Evolutionary conservation across 805 yeast species (phyloP).

Genomic region (Limtongia smithiae): DNA sequence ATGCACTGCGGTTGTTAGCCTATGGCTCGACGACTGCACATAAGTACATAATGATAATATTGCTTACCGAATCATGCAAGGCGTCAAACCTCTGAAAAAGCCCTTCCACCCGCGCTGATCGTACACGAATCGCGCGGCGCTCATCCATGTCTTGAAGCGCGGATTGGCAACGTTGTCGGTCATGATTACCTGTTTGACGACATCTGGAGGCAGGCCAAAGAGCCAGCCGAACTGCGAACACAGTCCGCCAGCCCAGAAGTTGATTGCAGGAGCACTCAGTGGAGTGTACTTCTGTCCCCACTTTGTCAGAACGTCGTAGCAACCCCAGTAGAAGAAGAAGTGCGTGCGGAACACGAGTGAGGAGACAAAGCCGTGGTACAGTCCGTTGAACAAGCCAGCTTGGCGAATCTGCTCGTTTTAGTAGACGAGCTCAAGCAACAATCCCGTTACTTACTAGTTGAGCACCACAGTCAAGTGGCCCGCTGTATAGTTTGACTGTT

Average conservation of each 20-base stretch:
- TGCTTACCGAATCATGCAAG: slow-evolving; percentile 48
- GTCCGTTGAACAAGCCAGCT: slow-evolving; percentile 63
- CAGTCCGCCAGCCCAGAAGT: slow-evolving; percentile 90
- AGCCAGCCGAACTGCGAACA: slow-evolving; percentile 81
- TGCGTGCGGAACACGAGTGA: slow-evolving; percentile 85
- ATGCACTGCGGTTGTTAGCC: slow-evolving; percentile 50
- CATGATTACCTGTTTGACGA: slow-evolving; percentile 79
- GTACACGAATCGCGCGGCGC: slow-evolving; percentile 69
- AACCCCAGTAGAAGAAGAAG: slow-evolving; percentile 92
- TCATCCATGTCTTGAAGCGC: slow-evolving; percentile 63
- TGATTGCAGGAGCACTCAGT: slow-evolving; percentile 64
- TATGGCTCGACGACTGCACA: too few relatives aligned
- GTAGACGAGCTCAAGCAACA: too few relatives aligned
- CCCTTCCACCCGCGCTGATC: slow-evolving; percentile 52
- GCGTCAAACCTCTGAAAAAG: slow-evolving; percentile 75
- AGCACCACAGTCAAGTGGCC: slow-evolving; percentile 70
- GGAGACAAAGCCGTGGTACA: slow-evolving; percentile 77
- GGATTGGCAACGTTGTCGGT: slow-evolving; percentile 74
- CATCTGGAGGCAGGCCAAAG: slow-evolving; percentile 87
- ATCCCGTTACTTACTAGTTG: too few relatives aligned
- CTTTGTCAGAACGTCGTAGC: slow-evolving; percentile 73
- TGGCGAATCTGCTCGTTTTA: slow-evolving; percentile 35
- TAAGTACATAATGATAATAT: neutral
- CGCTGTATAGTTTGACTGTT: slow-evolving; percentile 58
- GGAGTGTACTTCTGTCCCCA: slow-evolving; percentile 63